Percentiles rank a stretch among this genome's conserved stretches.
Conservation (phyloP, 371 early-diverging fungal species). For the Mortierella polycephala region DNA sequence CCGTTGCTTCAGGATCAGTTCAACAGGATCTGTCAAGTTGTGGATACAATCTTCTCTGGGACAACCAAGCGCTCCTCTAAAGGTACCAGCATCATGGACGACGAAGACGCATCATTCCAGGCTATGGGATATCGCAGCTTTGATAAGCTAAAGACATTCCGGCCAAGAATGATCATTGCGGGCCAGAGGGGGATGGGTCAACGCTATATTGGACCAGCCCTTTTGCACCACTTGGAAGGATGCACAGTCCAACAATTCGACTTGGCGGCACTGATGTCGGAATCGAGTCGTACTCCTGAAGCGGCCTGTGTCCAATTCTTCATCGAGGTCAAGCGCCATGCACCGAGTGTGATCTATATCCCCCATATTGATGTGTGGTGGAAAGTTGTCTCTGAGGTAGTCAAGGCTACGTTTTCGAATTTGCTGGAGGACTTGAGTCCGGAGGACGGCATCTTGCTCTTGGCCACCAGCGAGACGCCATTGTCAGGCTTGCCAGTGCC, state of each 20-base stretch:
- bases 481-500: slow-evolving; percentile 50
- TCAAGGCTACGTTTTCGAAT: slow-evolving; percentile 57
- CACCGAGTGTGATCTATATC: slow-evolving; percentile 65
- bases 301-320: slow-evolving; percentile 61
- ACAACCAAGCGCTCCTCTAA: slow-evolving; percentile 14
- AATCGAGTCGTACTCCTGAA: slow-evolving; percentile 57
- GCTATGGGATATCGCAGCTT: slow-evolving; percentile 51
- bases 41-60: slow-evolving; percentile 28
- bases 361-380: slow-evolving; percentile 63
- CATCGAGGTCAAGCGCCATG: slow-evolving; percentile 61
- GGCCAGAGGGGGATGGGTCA: slow-evolving; percentile 67
- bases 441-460: slow-evolving; percentile 61
- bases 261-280: slow-evolving; percentile 55
- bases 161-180: slow-evolving; percentile 64
- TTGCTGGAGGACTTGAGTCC: slow-evolving; percentile 58
- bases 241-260: slow-evolving; percentile 59
- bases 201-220: slow-evolving; percentile 58
- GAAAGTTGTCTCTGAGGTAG: slow-evolving; percentile 53
- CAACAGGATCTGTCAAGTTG: slow-evolving; percentile 6
- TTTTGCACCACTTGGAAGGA: slow-evolving; percentile 61
- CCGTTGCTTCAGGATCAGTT: slow-evolving; percentile 53
- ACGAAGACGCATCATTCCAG: slow-evolving; percentile 33
- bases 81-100: slow-evolving; percentile 13
- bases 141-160: slow-evolving; percentile 53
- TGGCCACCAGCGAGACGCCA: slow-evolving; percentile 63